Evolutionary conservation across 2,329 filamentous ascomycete species (phyloP), one percentile per base, ranked within the genome.

Genomic region (Magnaporthales sp.): DNA sequence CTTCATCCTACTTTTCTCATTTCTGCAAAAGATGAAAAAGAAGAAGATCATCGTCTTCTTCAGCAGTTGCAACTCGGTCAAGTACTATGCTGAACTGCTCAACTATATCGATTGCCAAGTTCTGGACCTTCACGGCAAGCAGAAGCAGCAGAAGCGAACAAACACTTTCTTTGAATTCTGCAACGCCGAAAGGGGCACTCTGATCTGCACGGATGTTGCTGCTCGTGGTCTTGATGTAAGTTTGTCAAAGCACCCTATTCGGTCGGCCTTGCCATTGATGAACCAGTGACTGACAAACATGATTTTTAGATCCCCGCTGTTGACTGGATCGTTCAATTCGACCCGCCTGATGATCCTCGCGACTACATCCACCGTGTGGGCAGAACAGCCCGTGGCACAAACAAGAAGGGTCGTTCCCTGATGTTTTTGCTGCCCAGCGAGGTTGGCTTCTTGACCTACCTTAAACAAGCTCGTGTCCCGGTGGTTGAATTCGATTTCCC

Each of bases 41-140:
- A 97, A 97, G 79, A 98, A 98, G 85, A 91, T 97, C 69, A 97
- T 98, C 75, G 93, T 98, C 68, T 98, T 98, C 83, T 93, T 97
- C 80, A 92, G 89, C 72, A 93, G 89, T 74, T 96, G 93, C 77
- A 92, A 92, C 74, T 96, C 91, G 71, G 94, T 98, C 73, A 96
- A 96, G 77, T 99, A 98, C 80, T 93, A 97, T 79, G 88, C 91
- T 29, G 93, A 98, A 77, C 86, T 99, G 30, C 87, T 99, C 71
- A 98, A 98, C 81, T 98, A 97, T 80, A 97, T 98, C 73, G 95
- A 98, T 77, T 85, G 97, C 22, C 73, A 70, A 56, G 91, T 96
- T 2, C 84, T 96, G 60, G 90, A 92, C 72, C 83, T 96, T 8
- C 92, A 96, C 77, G 95, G 93, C 71, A 97, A 99, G 80, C 92